phyloP scores from a whole-genome alignment of 148 eudicot species.

The Selenicereus undatus region DNA sequence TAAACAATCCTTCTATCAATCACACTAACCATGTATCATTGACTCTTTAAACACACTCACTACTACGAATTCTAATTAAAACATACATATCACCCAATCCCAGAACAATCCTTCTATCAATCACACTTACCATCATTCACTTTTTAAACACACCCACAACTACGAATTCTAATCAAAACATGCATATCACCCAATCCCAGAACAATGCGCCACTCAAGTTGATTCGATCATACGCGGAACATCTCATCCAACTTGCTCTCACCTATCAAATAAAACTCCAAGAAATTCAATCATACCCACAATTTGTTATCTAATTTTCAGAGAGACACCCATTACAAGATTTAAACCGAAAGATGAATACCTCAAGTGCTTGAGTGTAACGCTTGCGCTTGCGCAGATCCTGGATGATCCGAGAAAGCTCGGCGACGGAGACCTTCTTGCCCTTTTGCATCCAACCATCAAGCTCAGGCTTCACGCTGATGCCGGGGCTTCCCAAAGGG shows the following conservation, averaged over 20 bases:
- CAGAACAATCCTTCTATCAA: not conserved
- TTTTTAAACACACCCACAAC: too few relatives aligned
- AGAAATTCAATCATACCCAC: not conserved
- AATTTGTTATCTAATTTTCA: not conserved
- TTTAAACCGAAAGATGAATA: conserved; percentile 4
- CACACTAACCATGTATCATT: too few relatives aligned
- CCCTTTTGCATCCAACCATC: conserved; percentile 64
- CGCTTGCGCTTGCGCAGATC: conserved; percentile 86
- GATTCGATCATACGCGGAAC: not conserved
- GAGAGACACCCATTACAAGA: not conserved
- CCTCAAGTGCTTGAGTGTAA: conserved; percentile 84
- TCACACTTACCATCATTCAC: too few relatives aligned
- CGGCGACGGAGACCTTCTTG: conserved; percentile 48
- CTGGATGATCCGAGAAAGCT: conserved; percentile 57
- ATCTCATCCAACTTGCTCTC: not conserved
- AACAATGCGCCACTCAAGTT: not conserved
- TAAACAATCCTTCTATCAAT: too few relatives aligned
- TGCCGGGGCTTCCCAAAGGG: conserved; percentile 65
- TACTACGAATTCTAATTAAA: not conserved
- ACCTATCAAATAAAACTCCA: not conserved
- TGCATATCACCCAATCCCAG: not conserved
- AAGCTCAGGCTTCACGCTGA: conserved; percentile 51
- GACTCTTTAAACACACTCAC: too few relatives aligned
- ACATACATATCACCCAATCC: not conserved
- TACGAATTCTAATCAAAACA: not conserved